These are phyloP conservation scores for Gamarada debralockiae DNA, from an alignment of 495 filamentous ascomycete genomes.

Conservation along the genomic window DNA sequence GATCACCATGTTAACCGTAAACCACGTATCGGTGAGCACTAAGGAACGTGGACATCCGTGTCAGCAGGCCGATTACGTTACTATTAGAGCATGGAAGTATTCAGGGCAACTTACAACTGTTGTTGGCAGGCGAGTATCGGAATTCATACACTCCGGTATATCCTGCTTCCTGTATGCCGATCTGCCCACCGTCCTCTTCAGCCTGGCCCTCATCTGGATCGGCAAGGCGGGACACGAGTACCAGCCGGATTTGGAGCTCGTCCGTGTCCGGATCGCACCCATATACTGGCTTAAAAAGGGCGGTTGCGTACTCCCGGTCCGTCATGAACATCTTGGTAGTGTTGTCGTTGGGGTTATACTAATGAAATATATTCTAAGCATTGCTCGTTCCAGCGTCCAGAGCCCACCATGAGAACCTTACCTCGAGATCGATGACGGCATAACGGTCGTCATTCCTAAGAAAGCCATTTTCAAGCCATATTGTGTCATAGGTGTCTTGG, in stretches of 20 bases:
- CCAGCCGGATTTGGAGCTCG: slow-evolving; percentile 38
- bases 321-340: slow-evolving; percentile 57
- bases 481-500: too few species aligned
- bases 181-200: slow-evolving; percentile 34
- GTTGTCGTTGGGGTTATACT: slow-evolving; percentile 45
- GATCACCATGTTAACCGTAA: too few species aligned
- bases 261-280: slow-evolving; percentile 48
- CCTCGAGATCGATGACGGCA: slow-evolving; percentile 44
- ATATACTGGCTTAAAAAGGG: slow-evolving; percentile 42
- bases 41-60: too few species aligned
- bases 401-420: slow-evolving; percentile 19
- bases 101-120: slow-evolving; percentile 39
- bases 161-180: slow-evolving; percentile 36
- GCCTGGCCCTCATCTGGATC: slow-evolving; percentile 20
- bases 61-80: too few species aligned
- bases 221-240: slow-evolving; percentile 31
- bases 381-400: slow-evolving; percentile 38
- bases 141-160: slow-evolving; percentile 37
- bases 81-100: too few species aligned
- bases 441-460: too few species aligned
- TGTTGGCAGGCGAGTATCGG: slow-evolving; percentile 41
- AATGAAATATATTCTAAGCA: too few species aligned
- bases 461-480: too few species aligned
- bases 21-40: too few species aligned
- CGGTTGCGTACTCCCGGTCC: slow-evolving; percentile 35